Evolutionary conservation across 23 red algal species (phyloP).

Genomic region (Cyanidioschyzon merolae): DNA sequence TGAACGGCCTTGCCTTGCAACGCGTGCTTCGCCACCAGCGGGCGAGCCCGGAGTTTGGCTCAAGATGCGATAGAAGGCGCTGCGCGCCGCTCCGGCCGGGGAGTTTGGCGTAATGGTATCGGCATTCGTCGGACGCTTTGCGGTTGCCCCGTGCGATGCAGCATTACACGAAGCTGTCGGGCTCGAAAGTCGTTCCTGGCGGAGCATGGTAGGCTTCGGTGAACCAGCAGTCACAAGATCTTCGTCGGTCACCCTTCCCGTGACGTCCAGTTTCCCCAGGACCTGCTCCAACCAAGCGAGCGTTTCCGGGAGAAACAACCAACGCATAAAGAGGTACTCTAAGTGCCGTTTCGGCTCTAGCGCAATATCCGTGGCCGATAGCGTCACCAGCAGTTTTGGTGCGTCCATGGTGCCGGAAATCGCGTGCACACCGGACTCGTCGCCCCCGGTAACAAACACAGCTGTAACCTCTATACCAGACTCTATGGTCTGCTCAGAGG

Average conservation of each 20-base stretch:
- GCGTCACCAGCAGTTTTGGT: background rate
- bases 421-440: background rate
- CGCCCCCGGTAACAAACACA: too few species aligned
- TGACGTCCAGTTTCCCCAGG: background rate
- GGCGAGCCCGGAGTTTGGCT: background rate
- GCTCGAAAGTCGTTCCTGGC: background rate
- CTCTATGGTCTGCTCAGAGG: too few species aligned
- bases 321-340: constrained; percentile 1
- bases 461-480: too few species aligned
- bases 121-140: background rate
- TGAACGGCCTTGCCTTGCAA: background rate
- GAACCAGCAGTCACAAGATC: background rate
- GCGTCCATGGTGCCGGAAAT: background rate
- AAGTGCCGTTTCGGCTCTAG: background rate
- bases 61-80: background rate
- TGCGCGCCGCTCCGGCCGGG: background rate
- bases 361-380: background rate
- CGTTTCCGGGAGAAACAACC: constrained; percentile 1
- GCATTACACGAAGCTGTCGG: background rate
- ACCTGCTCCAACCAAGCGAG: background rate
- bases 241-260: background rate
- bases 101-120: background rate
- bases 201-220: background rate
- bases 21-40: background rate
- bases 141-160: background rate